These are phyloP conservation scores for Neurospora sp. DNA, from an alignment of 495 filamentous ascomycete species.

Conservation along the genomic window DNA sequence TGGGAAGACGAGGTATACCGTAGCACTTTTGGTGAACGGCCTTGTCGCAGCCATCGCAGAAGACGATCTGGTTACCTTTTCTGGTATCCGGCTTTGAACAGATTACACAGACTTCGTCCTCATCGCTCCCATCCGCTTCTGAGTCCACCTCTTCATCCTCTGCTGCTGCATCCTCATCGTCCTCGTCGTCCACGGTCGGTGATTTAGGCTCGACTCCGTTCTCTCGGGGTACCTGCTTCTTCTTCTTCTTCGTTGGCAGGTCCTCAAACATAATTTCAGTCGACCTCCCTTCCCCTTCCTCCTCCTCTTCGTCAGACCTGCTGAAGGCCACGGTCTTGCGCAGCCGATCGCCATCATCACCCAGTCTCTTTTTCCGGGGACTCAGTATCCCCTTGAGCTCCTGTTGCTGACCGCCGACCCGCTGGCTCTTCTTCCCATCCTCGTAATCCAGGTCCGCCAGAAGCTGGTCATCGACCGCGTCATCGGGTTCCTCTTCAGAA, in stretches of 20 bases:
- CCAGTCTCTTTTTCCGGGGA: conserved; percentile 21
- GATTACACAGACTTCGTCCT: conserved; percentile 36
- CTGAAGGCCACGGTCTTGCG: conserved; percentile 35
- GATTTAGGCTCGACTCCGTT: neutral
- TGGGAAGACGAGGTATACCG: conserved; percentile 69
- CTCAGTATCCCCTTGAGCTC: conserved; percentile 32
- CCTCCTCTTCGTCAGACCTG: conserved; percentile 21
- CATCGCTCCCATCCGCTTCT: conserved; percentile 17
- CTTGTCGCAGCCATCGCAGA: conserved; percentile 83
- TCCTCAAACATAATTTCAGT: neutral
- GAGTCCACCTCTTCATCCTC: neutral
- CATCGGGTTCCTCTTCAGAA: neutral
- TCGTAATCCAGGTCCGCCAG: neutral
- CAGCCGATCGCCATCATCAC: conserved; percentile 4
- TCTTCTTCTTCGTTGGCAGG: conserved; percentile 4
- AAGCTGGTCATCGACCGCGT: neutral
- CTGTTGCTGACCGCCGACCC: neutral
- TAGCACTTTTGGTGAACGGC: conserved; percentile 87
- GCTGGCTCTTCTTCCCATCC: neutral
- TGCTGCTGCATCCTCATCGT: conserved; percentile 10
- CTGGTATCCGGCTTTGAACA: conserved; percentile 40
- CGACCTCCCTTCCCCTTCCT: conserved; percentile 15
- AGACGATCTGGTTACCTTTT: conserved; percentile 58
- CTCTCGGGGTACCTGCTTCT: conserved; percentile 4
- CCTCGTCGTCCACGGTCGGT: conserved; percentile 8